Conservation (phyloP, 2,329 filamentous ascomycete species). For the Alternaria consortialis region DNA sequence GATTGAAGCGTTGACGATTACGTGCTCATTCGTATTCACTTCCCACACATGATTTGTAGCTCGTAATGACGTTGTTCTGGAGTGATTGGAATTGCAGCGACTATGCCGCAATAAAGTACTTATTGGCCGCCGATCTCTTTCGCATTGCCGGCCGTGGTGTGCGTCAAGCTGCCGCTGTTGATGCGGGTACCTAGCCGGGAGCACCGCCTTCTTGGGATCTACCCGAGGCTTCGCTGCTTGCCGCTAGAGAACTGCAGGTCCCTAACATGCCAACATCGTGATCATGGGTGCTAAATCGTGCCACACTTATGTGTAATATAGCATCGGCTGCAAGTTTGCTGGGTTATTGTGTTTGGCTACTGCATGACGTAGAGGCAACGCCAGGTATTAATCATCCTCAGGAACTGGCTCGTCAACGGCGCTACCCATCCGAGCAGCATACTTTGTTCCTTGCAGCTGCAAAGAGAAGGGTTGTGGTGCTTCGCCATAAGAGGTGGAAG, state of each 20-base stretch:
- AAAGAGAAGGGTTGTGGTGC: not conserved
- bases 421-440: not conserved
- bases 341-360: not conserved
- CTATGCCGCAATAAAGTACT: slow-evolving; percentile 7
- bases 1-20: not conserved
- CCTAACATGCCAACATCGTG: not conserved
- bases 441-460: not conserved
- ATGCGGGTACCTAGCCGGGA: slow-evolving; percentile 7
- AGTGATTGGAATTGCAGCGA: not conserved
- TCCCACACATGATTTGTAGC: not conserved
- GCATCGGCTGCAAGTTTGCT: not conserved
- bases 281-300: not conserved
- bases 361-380: not conserved
- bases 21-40: not conserved
- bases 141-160: not conserved
- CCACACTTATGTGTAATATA: not conserved
- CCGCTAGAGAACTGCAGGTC: slow-evolving; percentile 7
- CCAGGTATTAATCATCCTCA: not conserved
- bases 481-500: not conserved
- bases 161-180: slow-evolving; percentile 5
- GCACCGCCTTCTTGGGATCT: slow-evolving; percentile 1
- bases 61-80: not conserved
- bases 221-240: not conserved
- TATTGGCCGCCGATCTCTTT: not conserved
- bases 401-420: not conserved